Evolutionary conservation across 1,284 basidiomycete genomes (phyloP).

Genomic region (Mycocalia duriaeana): DNA sequence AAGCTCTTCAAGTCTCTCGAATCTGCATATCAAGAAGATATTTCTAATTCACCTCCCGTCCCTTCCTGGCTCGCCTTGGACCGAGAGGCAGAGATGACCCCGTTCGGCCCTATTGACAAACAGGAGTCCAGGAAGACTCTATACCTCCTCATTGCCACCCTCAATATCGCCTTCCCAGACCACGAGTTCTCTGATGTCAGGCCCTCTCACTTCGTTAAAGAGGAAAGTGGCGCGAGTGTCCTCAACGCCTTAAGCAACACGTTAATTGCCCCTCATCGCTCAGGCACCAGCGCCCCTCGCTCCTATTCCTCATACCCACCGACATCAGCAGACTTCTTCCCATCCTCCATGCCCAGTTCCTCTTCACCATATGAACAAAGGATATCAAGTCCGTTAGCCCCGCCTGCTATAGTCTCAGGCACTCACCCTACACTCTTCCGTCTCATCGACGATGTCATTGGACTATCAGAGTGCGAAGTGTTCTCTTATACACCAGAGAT

Average conservation of each 20-base stretch:
- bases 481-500: conserved; percentile 93
- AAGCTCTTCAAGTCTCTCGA: conserved; percentile 93
- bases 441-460: conserved; percentile 87
- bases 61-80: conserved; percentile 67
- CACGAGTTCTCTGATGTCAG: conserved; percentile 94
- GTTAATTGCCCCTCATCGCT: conserved; percentile 60
- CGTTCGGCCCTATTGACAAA: conserved; percentile 74
- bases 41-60: conserved; percentile 64
- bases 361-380: conserved; percentile 59
- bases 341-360: conserved; percentile 63
- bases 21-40: conserved; percentile 75
- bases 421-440: conserved; percentile 84
- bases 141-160: conserved; percentile 91
- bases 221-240: conserved; percentile 73
- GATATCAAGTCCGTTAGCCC: conserved; percentile 57
- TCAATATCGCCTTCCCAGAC: conserved; percentile 97
- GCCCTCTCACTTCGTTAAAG: conserved; percentile 86
- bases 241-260: conserved; percentile 80
- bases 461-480: conserved; percentile 89
- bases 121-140: conserved; percentile 82
- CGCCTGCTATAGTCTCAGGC: conserved; percentile 57
- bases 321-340: conserved; percentile 68
- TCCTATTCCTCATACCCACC: conserved; percentile 81
- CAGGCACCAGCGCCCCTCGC: conserved; percentile 61
- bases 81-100: conserved; percentile 66